Evolutionary conservation across 73 alveolate genomes (phyloP), one percentile per base, ranked within the genome.

Genomic region (Effrenium voratum): DNA sequence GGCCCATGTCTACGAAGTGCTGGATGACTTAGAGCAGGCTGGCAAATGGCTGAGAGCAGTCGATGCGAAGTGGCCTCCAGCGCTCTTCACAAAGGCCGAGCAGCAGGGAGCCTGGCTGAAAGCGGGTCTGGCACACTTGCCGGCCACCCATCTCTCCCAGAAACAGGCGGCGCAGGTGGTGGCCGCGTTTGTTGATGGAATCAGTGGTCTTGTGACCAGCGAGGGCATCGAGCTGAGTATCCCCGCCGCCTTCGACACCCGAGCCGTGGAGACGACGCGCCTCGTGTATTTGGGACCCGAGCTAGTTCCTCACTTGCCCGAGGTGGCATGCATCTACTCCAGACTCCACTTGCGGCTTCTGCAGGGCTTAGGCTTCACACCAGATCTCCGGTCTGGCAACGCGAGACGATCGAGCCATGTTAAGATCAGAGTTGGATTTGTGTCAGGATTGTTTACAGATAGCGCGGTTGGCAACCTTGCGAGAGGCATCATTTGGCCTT

Each of bases 401-500:
- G 45, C 49, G 5, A 49, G 46, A 12, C 15, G 8, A 19, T 34
- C 47, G 15, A 34, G 45, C 55, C 19, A 32, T 49, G 40, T 49
- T 36, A 30, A 41, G 44, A 59, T 82, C 68, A 57, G 63, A 16
- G 63, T 47, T 34, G 93, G 93, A 13, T 85, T 85, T 26, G 45
- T 85, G 2, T 85, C 93, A 1, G 93, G 93, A 0, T 81, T 85
- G 10, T 85, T 85, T 32, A 60, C 81, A 66, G 93, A 55, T 12
- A 85, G 93, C 30, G 93, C 93, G 24, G 93, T 85, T 55, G 93
- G 93, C n/a, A 85, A 85, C 72, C 80, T 85, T 26, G 93, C 93
- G n/a, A 68, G 93, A 55, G 93, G 93, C 19, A 30, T 83, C 93
- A 83, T 83, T 83, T 83, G 93, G 93, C 93, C 93, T 24, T 28